A percentile compares a stretch with the other conserved stretches of the same genome.
These are phyloP conservation scores for Entonaema liquescens DNA, from an alignment of 495 filamentous ascomycete genomes.

Conservation along the genomic window DNA sequence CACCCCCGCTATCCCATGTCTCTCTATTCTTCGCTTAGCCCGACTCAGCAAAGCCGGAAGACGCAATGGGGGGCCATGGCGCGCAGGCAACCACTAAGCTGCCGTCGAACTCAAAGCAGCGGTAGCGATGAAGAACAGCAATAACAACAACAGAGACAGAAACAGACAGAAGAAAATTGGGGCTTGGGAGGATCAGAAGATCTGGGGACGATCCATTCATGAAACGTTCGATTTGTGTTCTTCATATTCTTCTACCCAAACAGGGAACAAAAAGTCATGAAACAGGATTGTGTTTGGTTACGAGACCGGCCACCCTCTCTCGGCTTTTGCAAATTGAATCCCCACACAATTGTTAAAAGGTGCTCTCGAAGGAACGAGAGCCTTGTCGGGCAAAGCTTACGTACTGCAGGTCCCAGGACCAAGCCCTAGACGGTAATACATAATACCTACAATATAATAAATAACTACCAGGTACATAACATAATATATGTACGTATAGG, in stretches of 20 bases:
- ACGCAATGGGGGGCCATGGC: not conserved
- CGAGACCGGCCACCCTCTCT: not conserved
- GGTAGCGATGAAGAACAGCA: slow-evolving; percentile 10
- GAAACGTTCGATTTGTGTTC: slow-evolving; percentile 11
- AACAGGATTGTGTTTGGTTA: slow-evolving; percentile 14
- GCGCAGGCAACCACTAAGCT: slow-evolving; percentile 1
- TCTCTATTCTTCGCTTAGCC: not conserved
- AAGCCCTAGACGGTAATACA: not conserved
- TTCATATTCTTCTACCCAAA: slow-evolving; percentile 3
- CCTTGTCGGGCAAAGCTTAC: slow-evolving; percentile 20
- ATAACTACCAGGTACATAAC: no score
- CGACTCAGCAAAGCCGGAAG: not conserved
- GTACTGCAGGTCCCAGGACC: slow-evolving; percentile 5
- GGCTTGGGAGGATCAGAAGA: slow-evolving; percentile 16
- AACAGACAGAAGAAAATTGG: not conserved
- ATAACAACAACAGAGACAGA: not conserved
- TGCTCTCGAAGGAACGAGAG: slow-evolving; percentile 13
- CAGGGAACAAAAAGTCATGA: slow-evolving; percentile 10
- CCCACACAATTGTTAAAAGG: slow-evolving; percentile 14
- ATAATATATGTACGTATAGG: no score
- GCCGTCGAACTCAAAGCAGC: not conserved
- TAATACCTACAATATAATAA: not conserved
- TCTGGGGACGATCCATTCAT: slow-evolving; percentile 29
- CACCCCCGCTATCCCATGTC: slow-evolving; percentile 4
- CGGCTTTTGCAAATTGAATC: not conserved